Base-by-base conservation (phyloP, 116 monocot species). In the Phalaenopsis hybrid region DNA sequence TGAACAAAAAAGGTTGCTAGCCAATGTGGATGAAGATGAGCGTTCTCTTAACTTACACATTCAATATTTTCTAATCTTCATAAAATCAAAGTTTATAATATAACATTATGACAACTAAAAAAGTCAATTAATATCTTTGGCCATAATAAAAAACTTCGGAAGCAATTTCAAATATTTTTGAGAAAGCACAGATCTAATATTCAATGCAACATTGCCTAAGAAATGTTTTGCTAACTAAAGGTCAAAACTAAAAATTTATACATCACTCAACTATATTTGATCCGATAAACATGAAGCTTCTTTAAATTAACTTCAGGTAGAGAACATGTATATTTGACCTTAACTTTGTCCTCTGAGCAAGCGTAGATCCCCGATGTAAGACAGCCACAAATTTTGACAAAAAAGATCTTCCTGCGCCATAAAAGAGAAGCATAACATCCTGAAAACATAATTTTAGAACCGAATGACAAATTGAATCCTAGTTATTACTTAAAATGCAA, bases 301-400 rank as follows among this genome's bases (percentile, higher is more conserved):
- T 5, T 68, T 68, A 37, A 72, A 75, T 44, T 18, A 75, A 75
- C 21, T 45, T 73, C 18, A 16, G 75, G 21, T 46, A 20, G 21
- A 75, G 6, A n/a, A 75, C 46, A 8, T 20, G 21, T 72, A 75
- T 45, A 75, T 44, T 81, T 74, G 18, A 91, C 98, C 95, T 99
- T 99, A 84, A 91, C 82, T 69, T 89, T 95, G 85, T 99, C 95
- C 80, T 99, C 99, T 21, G 4, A 93, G 78, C 99, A 99, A 95
- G 31, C 99, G 82, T 73, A 95, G 18, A 84, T 99, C 99, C 84
- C 99, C 99, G 92, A 88, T 91, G 84, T 99, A 99, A 67, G 99
- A 95, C 37, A 99, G 91, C 76, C 92, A 84, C 99, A 99, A 1
- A 99, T 92, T 86, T 89, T 92, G 28, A 83, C 89, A 91, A 95